Percentiles rank a stretch among this genome's conserved stretches.
phyloP scores from a whole-genome alignment of 805 yeast species.

The Yarrowia sp. region DNA sequence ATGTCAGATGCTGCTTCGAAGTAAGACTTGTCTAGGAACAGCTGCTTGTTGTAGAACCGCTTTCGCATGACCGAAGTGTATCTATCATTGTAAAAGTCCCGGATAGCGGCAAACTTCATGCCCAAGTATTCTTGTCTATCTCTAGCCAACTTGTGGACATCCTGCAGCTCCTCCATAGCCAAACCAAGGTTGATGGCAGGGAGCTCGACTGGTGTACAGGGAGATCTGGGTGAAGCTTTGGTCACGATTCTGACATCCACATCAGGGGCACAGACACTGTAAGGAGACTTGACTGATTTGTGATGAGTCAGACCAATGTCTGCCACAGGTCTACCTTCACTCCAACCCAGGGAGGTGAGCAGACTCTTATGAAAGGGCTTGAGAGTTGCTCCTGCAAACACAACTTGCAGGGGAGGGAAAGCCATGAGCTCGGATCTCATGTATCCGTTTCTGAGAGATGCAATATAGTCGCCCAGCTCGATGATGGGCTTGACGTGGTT shows the following conservation, averaged over 20 bases:
- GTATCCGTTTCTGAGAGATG: conserved; percentile 31
- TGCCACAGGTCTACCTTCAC: conserved; percentile 27
- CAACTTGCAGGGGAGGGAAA: conserved; percentile 31
- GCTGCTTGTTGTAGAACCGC: conserved; percentile 27
- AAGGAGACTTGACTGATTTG: conserved; percentile 6
- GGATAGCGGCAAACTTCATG: conserved; percentile 25
- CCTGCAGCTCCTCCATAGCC: conserved; percentile 32
- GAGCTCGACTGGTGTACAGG: neutral
- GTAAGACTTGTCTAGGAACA: conserved; percentile 11
- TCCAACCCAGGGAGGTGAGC: conserved; percentile 18
- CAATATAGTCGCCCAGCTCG: conserved; percentile 23
- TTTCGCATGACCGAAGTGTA: conserved; percentile 18
- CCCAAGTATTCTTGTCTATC: conserved; percentile 16
- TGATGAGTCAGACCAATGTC: conserved; percentile 24
- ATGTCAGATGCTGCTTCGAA: conserved; percentile 29
- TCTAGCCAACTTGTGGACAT: neutral
- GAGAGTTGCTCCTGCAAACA: conserved; percentile 21
- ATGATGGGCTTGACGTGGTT: conserved; percentile 27
- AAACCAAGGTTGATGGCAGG: conserved; percentile 11
- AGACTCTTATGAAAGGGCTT: conserved; percentile 29
- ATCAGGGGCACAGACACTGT: conserved; percentile 10
- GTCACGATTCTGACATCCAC: conserved; percentile 24
- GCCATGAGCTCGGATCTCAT: conserved; percentile 29
- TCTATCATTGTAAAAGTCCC: conserved; percentile 32
- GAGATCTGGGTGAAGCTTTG: neutral